A percentile compares a stretch with the other conserved stretches of the same genome.
Conservation (phyloP, 169 alveolate genomes). For the Eimeria acervulina region DNA sequence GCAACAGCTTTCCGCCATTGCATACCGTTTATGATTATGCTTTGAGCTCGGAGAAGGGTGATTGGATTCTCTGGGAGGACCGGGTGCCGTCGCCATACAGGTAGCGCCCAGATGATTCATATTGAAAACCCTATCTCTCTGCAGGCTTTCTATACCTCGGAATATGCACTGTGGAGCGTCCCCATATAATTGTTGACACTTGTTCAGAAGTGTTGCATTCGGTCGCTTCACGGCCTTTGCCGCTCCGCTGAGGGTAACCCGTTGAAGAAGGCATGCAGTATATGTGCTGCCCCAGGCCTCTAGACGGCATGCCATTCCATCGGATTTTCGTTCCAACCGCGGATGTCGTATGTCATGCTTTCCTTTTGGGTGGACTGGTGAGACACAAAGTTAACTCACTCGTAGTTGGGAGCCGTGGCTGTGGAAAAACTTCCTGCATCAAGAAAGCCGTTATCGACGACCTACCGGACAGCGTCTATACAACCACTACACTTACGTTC, state of each 20-base stretch:
- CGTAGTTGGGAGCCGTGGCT: constrained; percentile 96
- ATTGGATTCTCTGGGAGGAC: constrained; percentile 84
- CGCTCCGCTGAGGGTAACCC: neutral
- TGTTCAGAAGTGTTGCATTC: neutral
- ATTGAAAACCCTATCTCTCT: no score
- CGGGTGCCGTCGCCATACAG: constrained; percentile 87
- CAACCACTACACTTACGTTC: constrained; percentile 92
- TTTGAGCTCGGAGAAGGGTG: constrained; percentile 94
- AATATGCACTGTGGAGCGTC: neutral
- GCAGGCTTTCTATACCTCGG: neutral
- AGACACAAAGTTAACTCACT: constrained; percentile 90
- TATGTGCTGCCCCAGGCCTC: constrained; percentile 90
- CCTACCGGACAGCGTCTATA: constrained; percentile 88
- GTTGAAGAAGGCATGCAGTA: neutral
- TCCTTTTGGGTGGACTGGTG: constrained; percentile 89
- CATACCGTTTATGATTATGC: constrained; percentile 95
- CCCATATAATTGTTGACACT: constrained; percentile 84
- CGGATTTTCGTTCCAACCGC: constrained; percentile 96
- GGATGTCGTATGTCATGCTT: constrained; percentile 94
- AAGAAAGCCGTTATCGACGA: constrained; percentile 89
- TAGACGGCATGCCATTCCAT: constrained; percentile 91
- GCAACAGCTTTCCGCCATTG: constrained; percentile 93
- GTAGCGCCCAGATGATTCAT: neutral
- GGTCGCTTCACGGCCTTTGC: neutral
- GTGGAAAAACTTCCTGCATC: constrained; percentile 96